A percentile compares a stretch with the other conserved stretches of the same genome.
These are phyloP conservation scores for Crithidia fasciculata DNA, from an alignment of 208 protist species.

Conservation along the genomic window DNA sequence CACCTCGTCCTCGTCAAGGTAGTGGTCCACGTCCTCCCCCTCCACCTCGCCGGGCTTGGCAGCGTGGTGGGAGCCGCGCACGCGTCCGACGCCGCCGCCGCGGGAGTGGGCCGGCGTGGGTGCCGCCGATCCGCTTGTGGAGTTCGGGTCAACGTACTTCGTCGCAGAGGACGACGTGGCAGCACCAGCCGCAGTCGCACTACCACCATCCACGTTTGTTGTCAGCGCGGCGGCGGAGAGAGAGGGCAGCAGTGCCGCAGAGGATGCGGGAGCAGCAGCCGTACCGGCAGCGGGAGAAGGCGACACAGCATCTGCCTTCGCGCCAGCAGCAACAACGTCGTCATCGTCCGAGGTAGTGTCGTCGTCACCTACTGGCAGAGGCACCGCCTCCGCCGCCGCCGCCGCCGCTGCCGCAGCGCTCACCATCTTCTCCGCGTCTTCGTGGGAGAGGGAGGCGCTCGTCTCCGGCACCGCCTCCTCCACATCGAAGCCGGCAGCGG, in stretches of 20 bases:
- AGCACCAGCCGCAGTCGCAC: background rate
- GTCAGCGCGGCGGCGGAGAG: background rate
- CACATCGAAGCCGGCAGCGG: conserved; percentile 40
- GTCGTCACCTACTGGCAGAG: conserved; percentile 19
- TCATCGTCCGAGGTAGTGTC: background rate
- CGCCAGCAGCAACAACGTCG: background rate
- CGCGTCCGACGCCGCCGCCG: background rate
- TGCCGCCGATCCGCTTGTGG: background rate
- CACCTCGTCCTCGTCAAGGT: conserved; percentile 50
- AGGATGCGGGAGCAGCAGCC: background rate
- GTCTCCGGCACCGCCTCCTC: conserved; percentile 33
- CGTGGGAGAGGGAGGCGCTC: conserved; percentile 24
- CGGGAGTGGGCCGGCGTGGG: background rate
- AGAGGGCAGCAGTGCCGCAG: background rate
- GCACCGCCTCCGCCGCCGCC: conserved; percentile 31
- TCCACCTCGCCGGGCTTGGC: conserved; percentile 24
- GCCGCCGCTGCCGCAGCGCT: conserved; percentile 9
- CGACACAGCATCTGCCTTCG: background rate
- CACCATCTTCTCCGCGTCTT: conserved; percentile 24
- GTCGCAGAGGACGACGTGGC: background rate
- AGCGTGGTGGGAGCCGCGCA: conserved; percentile 3
- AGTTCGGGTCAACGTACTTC: conserved; percentile 2
- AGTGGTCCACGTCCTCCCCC: conserved; percentile 53
- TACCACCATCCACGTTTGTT: background rate
- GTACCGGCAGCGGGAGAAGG: background rate